These are phyloP conservation scores for Pinus tabuliformis DNA, from an alignment of 75 land plant species.

Conservation along the genomic window DNA sequence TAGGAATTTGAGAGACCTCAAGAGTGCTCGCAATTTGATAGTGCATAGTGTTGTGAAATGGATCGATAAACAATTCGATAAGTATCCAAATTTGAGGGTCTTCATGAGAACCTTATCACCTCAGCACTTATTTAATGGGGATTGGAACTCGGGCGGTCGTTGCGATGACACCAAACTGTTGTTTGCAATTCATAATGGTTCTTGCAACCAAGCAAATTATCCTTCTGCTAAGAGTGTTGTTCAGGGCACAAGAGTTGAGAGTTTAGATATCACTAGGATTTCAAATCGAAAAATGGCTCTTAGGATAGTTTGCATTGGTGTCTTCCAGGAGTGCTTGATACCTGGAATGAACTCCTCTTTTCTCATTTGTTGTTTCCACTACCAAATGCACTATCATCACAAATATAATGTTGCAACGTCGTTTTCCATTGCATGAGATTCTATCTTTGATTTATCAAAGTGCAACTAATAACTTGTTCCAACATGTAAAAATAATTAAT, in stretches of 20 bases:
- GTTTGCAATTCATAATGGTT: constrained; percentile 26
- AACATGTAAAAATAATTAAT: too few relatives aligned
- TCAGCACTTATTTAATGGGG: constrained; percentile 82
- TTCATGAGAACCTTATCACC: constrained; percentile 75
- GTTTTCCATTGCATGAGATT: neutral
- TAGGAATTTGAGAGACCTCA: constrained; percentile 23
- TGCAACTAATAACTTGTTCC: too few relatives aligned
- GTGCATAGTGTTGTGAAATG: constrained; percentile 30
- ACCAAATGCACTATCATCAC: neutral
- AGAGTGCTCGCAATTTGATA: constrained; percentile 52
- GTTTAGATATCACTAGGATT: constrained; percentile 68
- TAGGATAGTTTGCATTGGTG: constrained; percentile 97
- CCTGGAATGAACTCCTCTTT: constrained; percentile 86
- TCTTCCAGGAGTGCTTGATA: constrained; percentile 91
- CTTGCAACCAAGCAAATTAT: constrained; percentile 41
- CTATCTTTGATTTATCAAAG: too few relatives aligned
- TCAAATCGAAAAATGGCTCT: constrained; percentile 19
- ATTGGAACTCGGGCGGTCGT: constrained; percentile 93
- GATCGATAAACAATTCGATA: constrained; percentile 44
- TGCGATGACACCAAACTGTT: constrained; percentile 61
- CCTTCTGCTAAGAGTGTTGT: constrained; percentile 49
- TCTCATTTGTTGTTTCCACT: constrained; percentile 39
- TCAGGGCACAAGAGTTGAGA: constrained; percentile 51
- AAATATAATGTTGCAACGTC: constrained; percentile 12
- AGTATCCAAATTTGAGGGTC: constrained; percentile 36